A percentile compares a stretch with the other conserved stretches of the same genome.
phyloP scores from a whole-genome alignment of 2,329 filamentous ascomycete genomes.

The Fusarium sulawesiense region DNA sequence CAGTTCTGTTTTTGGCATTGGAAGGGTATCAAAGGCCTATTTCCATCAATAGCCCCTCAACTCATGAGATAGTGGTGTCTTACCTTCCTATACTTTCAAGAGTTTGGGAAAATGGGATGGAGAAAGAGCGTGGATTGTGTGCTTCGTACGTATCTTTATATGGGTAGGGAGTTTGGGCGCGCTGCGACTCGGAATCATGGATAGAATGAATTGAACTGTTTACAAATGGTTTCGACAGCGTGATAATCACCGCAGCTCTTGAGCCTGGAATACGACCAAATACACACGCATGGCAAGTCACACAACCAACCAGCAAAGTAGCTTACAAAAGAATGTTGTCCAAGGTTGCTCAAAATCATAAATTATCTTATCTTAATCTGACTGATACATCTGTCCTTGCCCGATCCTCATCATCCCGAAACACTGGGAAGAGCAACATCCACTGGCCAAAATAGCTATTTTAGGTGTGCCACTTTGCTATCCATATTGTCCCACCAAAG shows the following conservation, averaged over 20 bases:
- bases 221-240: neutral
- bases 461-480: conserved; percentile 1
- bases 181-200: conserved; percentile 30
- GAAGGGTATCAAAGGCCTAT: conserved; percentile 8
- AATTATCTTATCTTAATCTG: conserved; percentile 35
- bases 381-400: conserved; percentile 24
- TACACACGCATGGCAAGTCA: neutral
- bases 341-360: conserved; percentile 31
- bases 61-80: neutral
- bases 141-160: conserved; percentile 40
- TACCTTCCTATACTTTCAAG: conserved; percentile 6
- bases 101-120: conserved; percentile 13
- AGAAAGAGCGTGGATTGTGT: conserved; percentile 26
- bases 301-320: neutral
- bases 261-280: neutral
- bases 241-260: neutral
- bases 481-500: conserved; percentile 1
- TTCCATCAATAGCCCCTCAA: conserved; percentile 5
- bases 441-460: conserved; percentile 10
- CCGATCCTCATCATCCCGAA: conserved; percentile 22
- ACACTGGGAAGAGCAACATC: neutral
- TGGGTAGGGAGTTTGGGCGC: conserved; percentile 44
- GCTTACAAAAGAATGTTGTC: neutral
- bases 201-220: conserved; percentile 41
- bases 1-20: conserved; percentile 19